These are phyloP conservation scores for Allium cepa DNA, from an alignment of 106 monocot species.

Conservation along the genomic window DNA sequence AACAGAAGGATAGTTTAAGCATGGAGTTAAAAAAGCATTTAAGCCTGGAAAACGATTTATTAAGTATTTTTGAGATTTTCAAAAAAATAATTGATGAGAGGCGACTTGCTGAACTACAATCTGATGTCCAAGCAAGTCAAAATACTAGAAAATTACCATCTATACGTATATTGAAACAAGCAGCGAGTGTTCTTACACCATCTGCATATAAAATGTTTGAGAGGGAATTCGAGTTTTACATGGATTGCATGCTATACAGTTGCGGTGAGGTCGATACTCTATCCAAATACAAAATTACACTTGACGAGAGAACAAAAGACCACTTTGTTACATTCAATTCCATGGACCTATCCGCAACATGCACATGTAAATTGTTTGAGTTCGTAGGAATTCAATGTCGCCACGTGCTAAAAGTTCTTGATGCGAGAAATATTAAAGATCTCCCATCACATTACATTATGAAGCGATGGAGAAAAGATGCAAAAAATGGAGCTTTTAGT, in stretches of 20 bases:
- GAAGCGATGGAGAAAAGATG: conserved; percentile 73
- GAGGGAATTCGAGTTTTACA: conserved; percentile 62
- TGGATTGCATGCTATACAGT: conserved; percentile 53
- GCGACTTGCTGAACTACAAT: conserved; percentile 36
- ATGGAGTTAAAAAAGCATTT: conserved; percentile 50
- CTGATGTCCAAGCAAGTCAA: conserved; percentile 38
- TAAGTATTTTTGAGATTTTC: conserved; percentile 42
- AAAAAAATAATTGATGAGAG: conserved; percentile 38
- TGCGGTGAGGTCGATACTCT: conserved; percentile 36
- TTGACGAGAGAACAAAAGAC: conserved; percentile 36
- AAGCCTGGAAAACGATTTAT: conserved; percentile 31
- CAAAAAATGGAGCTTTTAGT: conserved; percentile 28
- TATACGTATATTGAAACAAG: conserved; percentile 62
- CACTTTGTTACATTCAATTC: conserved; percentile 58
- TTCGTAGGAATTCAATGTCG: conserved; percentile 60
- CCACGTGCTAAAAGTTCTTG: conserved; percentile 69
- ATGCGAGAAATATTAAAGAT: conserved; percentile 65
- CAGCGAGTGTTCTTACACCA: conserved; percentile 48
- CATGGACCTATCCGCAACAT: conserved; percentile 25
- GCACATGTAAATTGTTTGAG: conserved; percentile 68
- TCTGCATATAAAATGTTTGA: conserved; percentile 66
- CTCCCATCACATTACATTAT: conserved; percentile 49
- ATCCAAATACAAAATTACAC: conserved; percentile 41
- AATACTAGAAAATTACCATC: conserved; percentile 42
- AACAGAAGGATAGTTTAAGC: conserved; percentile 48